These are phyloP conservation scores for Zymoseptoria tritici DNA, from an alignment of 2,329 filamentous ascomycete species.

Conservation along the genomic window DNA sequence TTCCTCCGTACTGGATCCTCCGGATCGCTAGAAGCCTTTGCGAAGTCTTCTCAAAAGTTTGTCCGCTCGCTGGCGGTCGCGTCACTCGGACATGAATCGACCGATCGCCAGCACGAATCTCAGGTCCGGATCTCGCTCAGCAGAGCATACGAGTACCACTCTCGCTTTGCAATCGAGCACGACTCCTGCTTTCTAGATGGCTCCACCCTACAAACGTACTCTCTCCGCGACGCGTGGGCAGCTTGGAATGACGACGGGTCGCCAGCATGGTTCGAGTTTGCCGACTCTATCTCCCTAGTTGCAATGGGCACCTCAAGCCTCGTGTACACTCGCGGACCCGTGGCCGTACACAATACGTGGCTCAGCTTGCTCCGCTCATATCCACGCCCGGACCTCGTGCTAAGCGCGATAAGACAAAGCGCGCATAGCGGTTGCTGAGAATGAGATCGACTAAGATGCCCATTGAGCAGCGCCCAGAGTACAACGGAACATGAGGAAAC, in stretches of 20 bases:
- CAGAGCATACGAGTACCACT: background rate
- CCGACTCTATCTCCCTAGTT: background rate
- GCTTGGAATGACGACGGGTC: constrained; percentile 4
- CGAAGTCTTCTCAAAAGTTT: background rate
- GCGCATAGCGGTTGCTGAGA: too few relatives aligned
- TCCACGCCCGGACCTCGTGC: background rate
- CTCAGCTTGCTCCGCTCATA: background rate
- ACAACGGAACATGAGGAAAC: background rate
- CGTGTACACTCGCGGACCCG: background rate
- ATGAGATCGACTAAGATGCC: too few relatives aligned
- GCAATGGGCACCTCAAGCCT: background rate
- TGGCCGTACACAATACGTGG: background rate
- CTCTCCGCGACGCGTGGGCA: background rate
- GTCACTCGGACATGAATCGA: background rate
- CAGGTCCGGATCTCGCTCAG: background rate
- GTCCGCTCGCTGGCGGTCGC: background rate
- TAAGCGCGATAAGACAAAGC: background rate
- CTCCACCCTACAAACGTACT: background rate
- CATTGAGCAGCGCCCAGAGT: background rate
- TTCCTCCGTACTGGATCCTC: background rate
- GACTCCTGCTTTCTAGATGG: background rate
- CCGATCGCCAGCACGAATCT: background rate
- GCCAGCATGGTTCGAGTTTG: background rate
- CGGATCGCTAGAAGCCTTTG: background rate
- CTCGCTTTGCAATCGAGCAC: background rate